Evolutionary conservation across 2,329 filamentous ascomycete species (phyloP), one percentile per base, ranked within the genome.

Genomic region (Aspergillus arachidicola): DNA sequence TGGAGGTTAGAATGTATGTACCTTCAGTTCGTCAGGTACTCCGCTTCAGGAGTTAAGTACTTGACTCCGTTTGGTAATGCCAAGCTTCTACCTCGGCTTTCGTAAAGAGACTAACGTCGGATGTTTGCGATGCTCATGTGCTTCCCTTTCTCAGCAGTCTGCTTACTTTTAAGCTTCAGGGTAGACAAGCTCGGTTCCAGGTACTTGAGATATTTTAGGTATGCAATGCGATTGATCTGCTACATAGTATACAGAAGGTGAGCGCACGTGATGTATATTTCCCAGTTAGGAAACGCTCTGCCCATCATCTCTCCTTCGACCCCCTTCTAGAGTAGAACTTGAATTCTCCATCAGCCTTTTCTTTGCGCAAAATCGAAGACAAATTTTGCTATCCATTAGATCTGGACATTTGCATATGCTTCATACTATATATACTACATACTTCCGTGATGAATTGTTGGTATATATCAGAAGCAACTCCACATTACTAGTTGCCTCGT

Each of bases 81-180:
- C 51, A 55, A 55, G 51, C 51, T 41, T 55, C 34, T 55, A 55
- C 51, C 51, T 55, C 51, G 51, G 32, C 32, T 38, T 26, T 19
- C n/a, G 16, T 32, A 14, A 28, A 38, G 51, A 36, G 2, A 10
- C 28, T 21, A 32, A 34, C 48, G 11, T 48, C 45, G 45, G 45
- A 48, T 26, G 45, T 12, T 48, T 48, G 45, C 28, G 26, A 50
- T 50, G 46, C 26, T 50, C 23, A 50, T 50, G 46, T 50, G 46
- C 46, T 26, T 50, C 46, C 23, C 43, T 23, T 46, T 28, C 7
- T 10, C 10, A n/a, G 26, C 26, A 50, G 14, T 50, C 12, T 30
- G 16, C 23, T 48, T 36, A 48, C 21, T 7, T 10, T 28, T 23
- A 11, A 23, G 21, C 23, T 30, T 30, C 14, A 30, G 23, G 26